A percentile compares a stretch with the other conserved stretches of the same genome.
phyloP scores from a whole-genome alignment of 306 rosid genomes.

The Cucurbita maxima region DNA sequence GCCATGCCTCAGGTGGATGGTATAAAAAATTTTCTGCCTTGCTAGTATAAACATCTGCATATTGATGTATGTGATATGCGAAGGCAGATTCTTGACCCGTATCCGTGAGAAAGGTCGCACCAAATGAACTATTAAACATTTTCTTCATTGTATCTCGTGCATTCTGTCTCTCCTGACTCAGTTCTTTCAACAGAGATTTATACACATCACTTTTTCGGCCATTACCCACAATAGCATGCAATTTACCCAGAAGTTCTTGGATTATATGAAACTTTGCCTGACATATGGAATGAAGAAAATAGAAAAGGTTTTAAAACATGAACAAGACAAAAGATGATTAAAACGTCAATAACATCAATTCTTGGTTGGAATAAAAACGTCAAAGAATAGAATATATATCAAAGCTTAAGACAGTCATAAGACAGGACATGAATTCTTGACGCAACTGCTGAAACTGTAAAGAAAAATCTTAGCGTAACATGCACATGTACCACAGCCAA shows the following conservation, averaged over 20 bases:
- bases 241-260: slow-evolving; percentile 72
- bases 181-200: slow-evolving; percentile 47
- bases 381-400: not conserved
- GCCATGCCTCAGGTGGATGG: slow-evolving; percentile 87
- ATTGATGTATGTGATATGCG: slow-evolving; percentile 86
- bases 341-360: not conserved
- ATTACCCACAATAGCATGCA: slow-evolving; percentile 55
- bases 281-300: not conserved
- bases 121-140: slow-evolving; percentile 74
- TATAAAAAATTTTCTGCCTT: slow-evolving; percentile 83
- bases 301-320: not conserved
- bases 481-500: not conserved
- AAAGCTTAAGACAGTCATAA: not conserved
- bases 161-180: slow-evolving; percentile 49
- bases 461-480: not conserved
- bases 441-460: not conserved
- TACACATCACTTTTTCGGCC: slow-evolving; percentile 33
- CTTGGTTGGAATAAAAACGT: not conserved
- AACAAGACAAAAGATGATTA: not conserved
- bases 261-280: slow-evolving; percentile 88
- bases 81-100: slow-evolving; percentile 97
- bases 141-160: slow-evolving; percentile 55
- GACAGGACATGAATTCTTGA: not conserved
- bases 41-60: slow-evolving; percentile 97
- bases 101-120: slow-evolving; percentile 80